phyloP scores from a whole-genome alignment of 2,329 filamentous ascomycete genomes.

The Talaromyces rugulosus region DNA sequence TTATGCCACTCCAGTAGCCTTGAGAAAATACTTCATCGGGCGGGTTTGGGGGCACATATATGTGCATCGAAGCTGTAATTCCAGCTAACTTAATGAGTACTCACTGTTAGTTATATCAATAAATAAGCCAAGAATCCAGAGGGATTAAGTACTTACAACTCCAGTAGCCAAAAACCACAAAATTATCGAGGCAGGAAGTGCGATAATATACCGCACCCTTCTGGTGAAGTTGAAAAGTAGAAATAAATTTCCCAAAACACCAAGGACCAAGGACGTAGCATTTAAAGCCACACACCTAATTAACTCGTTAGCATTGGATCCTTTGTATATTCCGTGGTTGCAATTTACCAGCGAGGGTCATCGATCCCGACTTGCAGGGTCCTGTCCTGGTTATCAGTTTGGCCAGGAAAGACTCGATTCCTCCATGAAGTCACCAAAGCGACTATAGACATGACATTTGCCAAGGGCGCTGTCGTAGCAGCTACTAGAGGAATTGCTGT shows the following conservation, averaged over 20 bases:
- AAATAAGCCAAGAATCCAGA: neutral
- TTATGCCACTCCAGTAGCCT: conserved; percentile 82
- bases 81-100: conserved; percentile 52
- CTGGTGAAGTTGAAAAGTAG: conserved; percentile 84
- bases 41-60: conserved; percentile 51
- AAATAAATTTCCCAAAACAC: conserved; percentile 73
- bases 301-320: neutral
- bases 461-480: conserved; percentile 78
- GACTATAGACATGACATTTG: conserved; percentile 82
- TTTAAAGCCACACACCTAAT: conserved; percentile 68
- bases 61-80: conserved; percentile 61
- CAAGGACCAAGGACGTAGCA: conserved; percentile 69
- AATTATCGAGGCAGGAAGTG: conserved; percentile 76
- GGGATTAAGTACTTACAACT: conserved; percentile 43
- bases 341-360: conserved; percentile 67
- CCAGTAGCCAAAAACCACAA: conserved; percentile 67
- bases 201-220: conserved; percentile 72
- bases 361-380: conserved; percentile 51
- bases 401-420: conserved; percentile 44
- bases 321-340: too few relatives aligned
- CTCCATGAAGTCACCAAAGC: conserved; percentile 80
- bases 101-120: neutral
- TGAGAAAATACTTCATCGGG: conserved; percentile 63
- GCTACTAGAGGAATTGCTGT: conserved; percentile 69
- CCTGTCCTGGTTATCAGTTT: conserved; percentile 43